phyloP scores from a whole-genome alignment of 306 rosid species.

The Acacia crassicarpa region DNA sequence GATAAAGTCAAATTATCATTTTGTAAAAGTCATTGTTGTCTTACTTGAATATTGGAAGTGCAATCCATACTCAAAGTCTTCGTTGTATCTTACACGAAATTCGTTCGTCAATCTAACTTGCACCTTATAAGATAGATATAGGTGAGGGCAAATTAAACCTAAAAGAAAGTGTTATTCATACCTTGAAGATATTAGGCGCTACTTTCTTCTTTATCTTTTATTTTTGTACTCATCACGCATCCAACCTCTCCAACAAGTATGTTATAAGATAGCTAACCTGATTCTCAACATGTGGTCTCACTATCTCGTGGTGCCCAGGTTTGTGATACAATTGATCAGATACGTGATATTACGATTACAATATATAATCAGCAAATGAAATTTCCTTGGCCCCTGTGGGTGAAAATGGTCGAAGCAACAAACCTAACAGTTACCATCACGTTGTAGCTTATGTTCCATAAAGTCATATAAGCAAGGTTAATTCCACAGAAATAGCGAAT shows the following conservation, averaged over 20 bases:
- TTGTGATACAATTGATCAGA: slow-evolving; percentile 44
- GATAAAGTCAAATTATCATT: no score
- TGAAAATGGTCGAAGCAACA: slow-evolving; percentile 29
- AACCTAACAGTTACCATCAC: slow-evolving; percentile 97
- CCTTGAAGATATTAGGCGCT: no score
- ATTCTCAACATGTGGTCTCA: slow-evolving; percentile 64
- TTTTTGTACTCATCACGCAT: no score
- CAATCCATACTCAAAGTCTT: no score
- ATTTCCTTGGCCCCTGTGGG: slow-evolving; percentile 1
- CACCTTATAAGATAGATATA: no score
- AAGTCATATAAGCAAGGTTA: slow-evolving; percentile 44
- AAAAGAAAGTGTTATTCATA: accelerated
- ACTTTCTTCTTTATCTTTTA: no score
- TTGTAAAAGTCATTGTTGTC: no score
- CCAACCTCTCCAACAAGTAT: neutral
- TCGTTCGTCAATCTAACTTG: no score
- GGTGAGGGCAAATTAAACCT: no score
- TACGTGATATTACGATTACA: neutral
- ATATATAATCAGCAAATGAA: slow-evolving; percentile 3
- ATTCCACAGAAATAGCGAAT: neutral
- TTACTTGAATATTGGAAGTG: no score
- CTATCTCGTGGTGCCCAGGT: slow-evolving; percentile 61
- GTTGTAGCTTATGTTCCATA: slow-evolving; percentile 63
- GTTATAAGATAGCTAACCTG: slow-evolving; percentile 54
- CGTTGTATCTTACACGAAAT: no score